Evolutionary conservation across 176 grass and related monocot species (phyloP), one percentile per base, ranked within the genome.

Genomic region (Rhipidocladum racemiflorum): DNA sequence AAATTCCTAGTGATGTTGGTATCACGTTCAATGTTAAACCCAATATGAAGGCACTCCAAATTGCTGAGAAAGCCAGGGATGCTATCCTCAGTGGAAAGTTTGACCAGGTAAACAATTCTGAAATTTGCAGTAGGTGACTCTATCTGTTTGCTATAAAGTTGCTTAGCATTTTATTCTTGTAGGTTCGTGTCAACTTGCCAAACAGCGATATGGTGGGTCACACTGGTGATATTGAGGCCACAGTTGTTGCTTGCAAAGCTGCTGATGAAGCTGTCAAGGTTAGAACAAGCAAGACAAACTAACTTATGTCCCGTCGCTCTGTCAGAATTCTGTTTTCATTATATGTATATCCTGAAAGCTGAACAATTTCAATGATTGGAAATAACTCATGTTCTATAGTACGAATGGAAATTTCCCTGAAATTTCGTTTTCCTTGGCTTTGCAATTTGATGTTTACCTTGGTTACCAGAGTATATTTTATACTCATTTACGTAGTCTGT

Each of bases 141-240:
- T 78, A 40, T 23, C 9, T 64, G 24, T 85, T 51, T 70, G 15
- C 21, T 8, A 5, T 67, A 20, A 36, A 25, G 1, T 81, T 57
- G 32, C 40, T 66, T 68, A 76, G 5, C 30, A 34, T 12, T 62
- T 34, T 74, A 4, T 84, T 87, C n/a, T 61, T 81, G 18, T 75
- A 99, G 96, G 89, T 99, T 56, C 96, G 92, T 85, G 91, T 99
- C 49, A 99, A 99, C 86, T 70, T 99, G 46, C 96, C 96, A 40
- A 99, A 99, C 70, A 36, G 96, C 81, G 96, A 99, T 65, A 99
- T 99, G 96, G 96, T 99, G 40, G 96, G 96, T 43, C 96, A 99
- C 85, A 99, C 96, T 2, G 96, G 96, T 89, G 96, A 99, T 69
- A 99, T 99, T 43, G 96, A 99, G 71, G 96, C 96, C 40, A 99